Evolutionary conservation across 78 protist genomes (phyloP).

Genomic region (Kipferlia bialata): DNA sequence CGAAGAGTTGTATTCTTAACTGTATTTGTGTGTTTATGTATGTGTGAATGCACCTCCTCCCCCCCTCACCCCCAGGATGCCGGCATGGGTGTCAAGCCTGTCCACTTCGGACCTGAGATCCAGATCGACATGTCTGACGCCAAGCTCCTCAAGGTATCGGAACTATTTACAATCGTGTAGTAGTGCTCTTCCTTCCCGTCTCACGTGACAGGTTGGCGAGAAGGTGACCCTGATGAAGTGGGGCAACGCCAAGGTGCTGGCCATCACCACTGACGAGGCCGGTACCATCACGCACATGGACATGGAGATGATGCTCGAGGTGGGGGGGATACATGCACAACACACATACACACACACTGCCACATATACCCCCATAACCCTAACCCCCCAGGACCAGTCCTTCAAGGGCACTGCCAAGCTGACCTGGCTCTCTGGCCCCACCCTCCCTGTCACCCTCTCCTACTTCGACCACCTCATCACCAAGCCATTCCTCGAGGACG

Average conservation of each 20-base stretch:
- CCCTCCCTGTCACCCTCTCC: constrained; percentile 28
- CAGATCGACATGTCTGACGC: constrained; percentile 10
- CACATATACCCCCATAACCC: background rate
- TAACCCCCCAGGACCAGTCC: background rate
- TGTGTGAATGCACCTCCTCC: background rate
- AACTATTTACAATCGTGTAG: background rate
- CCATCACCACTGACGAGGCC: background rate
- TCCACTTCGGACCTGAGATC: background rate
- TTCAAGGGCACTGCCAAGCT: constrained; percentile 37
- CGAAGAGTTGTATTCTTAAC: background rate
- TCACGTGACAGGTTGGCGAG: constrained; percentile 44
- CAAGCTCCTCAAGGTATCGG: constrained; percentile 15
- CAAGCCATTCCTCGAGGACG: constrained; percentile 53
- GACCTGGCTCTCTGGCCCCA: constrained; percentile 53
- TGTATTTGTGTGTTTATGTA: background rate
- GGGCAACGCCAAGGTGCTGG: constrained; percentile 69
- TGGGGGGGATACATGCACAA: too few relatives aligned
- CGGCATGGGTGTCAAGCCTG: background rate
- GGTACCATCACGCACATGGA: background rate
- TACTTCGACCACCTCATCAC: constrained; percentile 56
- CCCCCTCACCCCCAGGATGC: background rate
- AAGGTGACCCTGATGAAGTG: constrained; percentile 75
- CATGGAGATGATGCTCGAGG: background rate
- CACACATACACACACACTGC: too few relatives aligned
- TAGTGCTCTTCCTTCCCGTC: constrained; percentile 9